Conservation (phyloP, 768 basidiomycete species). For the Paxillus ammoniavirescens region DNA sequence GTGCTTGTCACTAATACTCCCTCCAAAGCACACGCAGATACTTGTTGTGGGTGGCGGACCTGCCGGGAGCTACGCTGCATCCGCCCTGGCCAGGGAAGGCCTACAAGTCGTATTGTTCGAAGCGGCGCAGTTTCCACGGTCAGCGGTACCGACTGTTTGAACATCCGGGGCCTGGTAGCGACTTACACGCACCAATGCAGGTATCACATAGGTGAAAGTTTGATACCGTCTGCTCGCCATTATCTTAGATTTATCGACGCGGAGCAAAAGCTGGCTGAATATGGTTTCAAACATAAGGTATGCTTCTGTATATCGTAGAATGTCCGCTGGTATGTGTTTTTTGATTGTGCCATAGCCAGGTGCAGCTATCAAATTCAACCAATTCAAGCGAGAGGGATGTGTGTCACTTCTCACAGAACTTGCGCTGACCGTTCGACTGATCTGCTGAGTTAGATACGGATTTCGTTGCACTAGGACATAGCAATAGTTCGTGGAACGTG, state of each 20-base stretch:
- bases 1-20: neutral
- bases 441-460: slow-evolving; percentile 46
- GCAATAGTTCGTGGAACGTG: slow-evolving; percentile 61
- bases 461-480: slow-evolving; percentile 49
- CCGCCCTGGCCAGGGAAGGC: slow-evolving; percentile 56
- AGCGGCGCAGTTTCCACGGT: slow-evolving; percentile 56
- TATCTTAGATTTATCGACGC: slow-evolving; percentile 52
- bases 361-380: slow-evolving; percentile 58
- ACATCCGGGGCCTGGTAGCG: neutral
- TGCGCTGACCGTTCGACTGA: neutral
- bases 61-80: slow-evolving; percentile 54
- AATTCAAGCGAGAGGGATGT: slow-evolving; percentile 58
- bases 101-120: slow-evolving; percentile 57
- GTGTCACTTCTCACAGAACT: slow-evolving; percentile 18
- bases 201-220: slow-evolving; percentile 49
- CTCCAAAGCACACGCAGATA: slow-evolving; percentile 23
- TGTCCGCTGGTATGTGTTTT: slow-evolving; percentile 1
- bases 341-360: slow-evolving; percentile 43
- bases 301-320: slow-evolving; percentile 16
- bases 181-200: slow-evolving; percentile 18
- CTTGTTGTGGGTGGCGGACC: slow-evolving; percentile 63
- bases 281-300: slow-evolving; percentile 52
- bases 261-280: slow-evolving; percentile 40
- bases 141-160: neutral
- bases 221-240: slow-evolving; percentile 50